Evolutionary conservation across 495 filamentous ascomycete species (phyloP), one percentile per base, ranked within the genome.

Genomic region (Hyaloscypha bicolor): DNA sequence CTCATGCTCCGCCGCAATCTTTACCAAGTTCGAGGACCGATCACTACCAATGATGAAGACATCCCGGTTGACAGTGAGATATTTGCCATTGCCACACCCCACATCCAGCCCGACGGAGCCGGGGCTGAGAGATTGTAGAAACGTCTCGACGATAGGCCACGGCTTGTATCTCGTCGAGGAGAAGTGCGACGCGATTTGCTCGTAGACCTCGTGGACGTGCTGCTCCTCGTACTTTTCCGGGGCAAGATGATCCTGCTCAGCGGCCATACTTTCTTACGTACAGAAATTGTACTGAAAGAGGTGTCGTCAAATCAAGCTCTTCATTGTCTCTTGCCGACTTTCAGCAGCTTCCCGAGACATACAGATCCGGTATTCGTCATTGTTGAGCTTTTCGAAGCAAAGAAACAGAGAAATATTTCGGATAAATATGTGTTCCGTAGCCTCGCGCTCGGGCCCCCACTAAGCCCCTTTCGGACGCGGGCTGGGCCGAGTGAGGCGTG

Each of bases 31-130:
- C 53, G 84, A 78, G 63, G 93, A 96, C 82, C 94, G 84, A 83
- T 99, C 95, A 60, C 90, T 94, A 42, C 87, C 95, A 61, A 99
- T 72, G 67, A 97, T 93, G 77, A 90, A 93, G 32, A 97, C 78
- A 70, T 88, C 81, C 22, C 78, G 83, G 76, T 95, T 96, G 45
- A 96, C 91, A 51, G 84, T 78, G 56, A 98, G 79, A 74, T 98
- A 96, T 81, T 99, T 99, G 69, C 95, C 95, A 80, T 99, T 99
- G 61, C 95, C 95, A 78, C 95, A 98, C 56, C 92, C 92, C 62
- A 97, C 85, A 77, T 99, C 95, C 29, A 97, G 80, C 9, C 95
- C 95, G 39, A 98, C 79, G n/a, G 92, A 83, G 19, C 93, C 94
- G 31, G 85, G 81, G 6, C 82, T 76, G 35, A 91, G 81, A n/a